Conservation (phyloP, 2,329 filamentous ascomycete species). For the Camptophora hylomeconis region DNA sequence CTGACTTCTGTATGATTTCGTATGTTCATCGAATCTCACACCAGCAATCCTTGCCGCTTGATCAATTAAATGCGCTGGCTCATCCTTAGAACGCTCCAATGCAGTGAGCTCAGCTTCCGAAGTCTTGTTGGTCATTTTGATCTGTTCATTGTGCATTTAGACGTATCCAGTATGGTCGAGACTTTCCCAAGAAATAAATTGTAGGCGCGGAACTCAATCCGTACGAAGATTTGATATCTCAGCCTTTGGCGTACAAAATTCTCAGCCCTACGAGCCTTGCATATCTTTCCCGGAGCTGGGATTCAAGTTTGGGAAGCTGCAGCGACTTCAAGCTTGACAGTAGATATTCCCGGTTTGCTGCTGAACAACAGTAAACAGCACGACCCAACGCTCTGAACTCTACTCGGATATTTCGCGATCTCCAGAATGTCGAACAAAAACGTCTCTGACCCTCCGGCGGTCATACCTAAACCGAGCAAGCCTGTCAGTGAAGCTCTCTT, state of each 20-base stretch:
- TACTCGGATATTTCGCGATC: too few species aligned
- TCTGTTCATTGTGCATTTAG: too few species aligned
- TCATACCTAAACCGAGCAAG: constrained; percentile 55
- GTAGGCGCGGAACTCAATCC: too few species aligned
- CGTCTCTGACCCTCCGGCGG: constrained; percentile 45
- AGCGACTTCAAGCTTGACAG: constrained; percentile 11
- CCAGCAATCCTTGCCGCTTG: constrained; percentile 32
- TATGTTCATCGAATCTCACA: constrained; percentile 24
- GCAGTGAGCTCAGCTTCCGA: constrained; percentile 17
- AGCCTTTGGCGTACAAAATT: too few species aligned
- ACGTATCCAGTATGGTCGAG: too few species aligned
- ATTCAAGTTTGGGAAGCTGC: too few species aligned
- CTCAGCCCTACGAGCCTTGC: too few species aligned
- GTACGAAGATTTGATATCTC: too few species aligned
- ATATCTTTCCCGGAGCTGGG: too few species aligned
- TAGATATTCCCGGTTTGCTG: constrained; percentile 9
- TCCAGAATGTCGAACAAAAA: constrained; percentile 44
- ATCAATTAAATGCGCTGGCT: constrained; percentile 26
- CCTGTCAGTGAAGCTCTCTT: constrained; percentile 95
- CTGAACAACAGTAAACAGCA: too few species aligned
- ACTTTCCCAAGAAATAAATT: too few species aligned
- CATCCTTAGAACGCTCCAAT: constrained; percentile 30
- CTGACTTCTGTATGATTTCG: constrained; percentile 17
- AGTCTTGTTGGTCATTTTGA: constrained; percentile 9
- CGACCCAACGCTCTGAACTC: too few species aligned